These are phyloP conservation scores for Talaromyces sp. DNA, from an alignment of 2,329 filamentous ascomycete species.

Conservation along the genomic window DNA sequence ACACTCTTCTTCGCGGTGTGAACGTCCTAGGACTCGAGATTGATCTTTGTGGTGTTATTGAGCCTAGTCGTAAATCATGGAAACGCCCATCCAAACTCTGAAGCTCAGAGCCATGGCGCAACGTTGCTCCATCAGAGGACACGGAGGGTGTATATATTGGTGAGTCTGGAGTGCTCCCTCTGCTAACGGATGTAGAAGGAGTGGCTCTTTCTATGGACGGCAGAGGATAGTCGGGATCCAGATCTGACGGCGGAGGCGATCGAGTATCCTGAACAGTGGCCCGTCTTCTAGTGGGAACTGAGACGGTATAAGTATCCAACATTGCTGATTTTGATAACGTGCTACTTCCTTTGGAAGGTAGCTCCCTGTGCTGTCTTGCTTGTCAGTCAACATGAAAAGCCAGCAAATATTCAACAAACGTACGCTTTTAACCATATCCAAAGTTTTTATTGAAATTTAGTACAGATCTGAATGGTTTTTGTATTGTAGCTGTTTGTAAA, in stretches of 20 bases:
- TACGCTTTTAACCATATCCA: constrained; percentile 8
- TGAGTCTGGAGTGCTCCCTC: neutral
- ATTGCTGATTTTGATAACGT: neutral
- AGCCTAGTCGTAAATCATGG: neutral
- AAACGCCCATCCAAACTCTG: neutral
- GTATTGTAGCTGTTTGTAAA: neutral
- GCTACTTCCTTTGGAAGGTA: neutral
- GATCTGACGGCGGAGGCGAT: neutral
- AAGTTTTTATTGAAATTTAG: neutral
- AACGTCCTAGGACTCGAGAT: neutral
- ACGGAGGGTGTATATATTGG: constrained; percentile 5
- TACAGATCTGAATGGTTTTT: neutral
- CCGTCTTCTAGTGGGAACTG: neutral
- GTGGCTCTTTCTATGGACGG: constrained; percentile 13
- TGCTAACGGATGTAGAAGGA: neutral
- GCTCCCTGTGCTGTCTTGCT: neutral
- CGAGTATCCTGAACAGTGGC: neutral
- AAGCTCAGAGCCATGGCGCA: neutral
- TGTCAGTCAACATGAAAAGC: neutral
- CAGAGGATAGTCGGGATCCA: constrained; percentile 5
- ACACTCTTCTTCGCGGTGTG: neutral
- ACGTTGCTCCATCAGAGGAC: neutral
- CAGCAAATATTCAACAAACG: neutral
- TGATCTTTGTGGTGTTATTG: neutral
- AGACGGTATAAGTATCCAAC: neutral